Evolutionary conservation across 495 filamentous ascomycete species (phyloP), one percentile per base, ranked within the genome.

Genomic region (Xeromyces bisporus): DNA sequence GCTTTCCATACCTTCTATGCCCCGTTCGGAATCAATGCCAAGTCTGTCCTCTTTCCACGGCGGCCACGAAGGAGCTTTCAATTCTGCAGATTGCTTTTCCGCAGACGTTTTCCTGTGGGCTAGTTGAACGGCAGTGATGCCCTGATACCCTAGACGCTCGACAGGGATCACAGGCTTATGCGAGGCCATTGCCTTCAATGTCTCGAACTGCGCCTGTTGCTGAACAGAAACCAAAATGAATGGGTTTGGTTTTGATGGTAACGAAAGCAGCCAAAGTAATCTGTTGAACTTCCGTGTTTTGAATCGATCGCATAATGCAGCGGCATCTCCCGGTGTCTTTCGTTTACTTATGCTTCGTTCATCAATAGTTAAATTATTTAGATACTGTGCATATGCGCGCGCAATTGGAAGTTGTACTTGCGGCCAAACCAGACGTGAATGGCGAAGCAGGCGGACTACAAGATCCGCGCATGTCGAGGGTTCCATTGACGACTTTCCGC

Each of bases 51-150:
- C 63, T 30, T 76, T 79, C 72, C 71, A 83, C 1, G 77, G 77
- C 2, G 77, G 77, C 77, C 77, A 82, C 8, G 64, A 69, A 0
- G 54, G 54, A 3, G 67, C 58, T 51, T 80, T 77, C 18, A 76
- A 42, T 21, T 54, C 45, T 1, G 69, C 70, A 53, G 61, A 74
- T 39, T 68, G 61, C 7, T 56, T 63, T 45, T 81, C 78, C 1
- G 50, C 46, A 0, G 32, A 3, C 2, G 71, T 77, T 42, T 83
- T 81, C 21, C 55, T 60, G 38, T 73, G 75, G 0, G 69, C 71
- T 4, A 82, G 48, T 32, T 80, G 77, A 15, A 77, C 59, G 1
- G 51, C 51, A 21, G 58, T 42, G 2, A 81, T 47, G 10, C 65
- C 73, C 37, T 70, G 60, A 46, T 78, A 83, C 6, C 78, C 78